Percentiles rank a stretch among this genome's conserved stretches.
Evolutionary conservation across 306 rosid genomes (phyloP).

Genomic region (Sindora glabra): DNA sequence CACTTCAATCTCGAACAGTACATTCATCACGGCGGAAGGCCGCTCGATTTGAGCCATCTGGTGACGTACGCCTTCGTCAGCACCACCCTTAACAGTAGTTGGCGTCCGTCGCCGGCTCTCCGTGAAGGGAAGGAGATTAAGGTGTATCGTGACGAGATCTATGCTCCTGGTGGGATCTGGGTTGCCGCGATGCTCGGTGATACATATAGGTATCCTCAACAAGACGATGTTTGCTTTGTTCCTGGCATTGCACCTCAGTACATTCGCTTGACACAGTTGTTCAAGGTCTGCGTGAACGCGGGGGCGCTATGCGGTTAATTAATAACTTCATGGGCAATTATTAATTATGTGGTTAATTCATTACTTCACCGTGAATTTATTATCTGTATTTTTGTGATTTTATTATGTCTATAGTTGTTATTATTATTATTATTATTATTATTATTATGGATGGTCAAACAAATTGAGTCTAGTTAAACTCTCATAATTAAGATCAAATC

Average conservation of each 20-base stretch:
- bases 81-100: background rate
- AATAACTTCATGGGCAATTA: too few species aligned
- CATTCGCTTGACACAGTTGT: slow-evolving; percentile 1
- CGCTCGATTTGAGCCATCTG: background rate
- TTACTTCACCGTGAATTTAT: too few species aligned
- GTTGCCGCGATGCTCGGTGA: background rate
- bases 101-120: background rate
- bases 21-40: background rate
- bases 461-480: too few species aligned
- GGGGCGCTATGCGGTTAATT: too few species aligned
- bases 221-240: slow-evolving; percentile 1
- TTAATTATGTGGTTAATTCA: too few species aligned
- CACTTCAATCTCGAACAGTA: background rate
- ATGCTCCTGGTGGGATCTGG: slow-evolving; percentile 19
- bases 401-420: too few species aligned
- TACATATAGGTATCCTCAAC: background rate
- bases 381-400: too few species aligned
- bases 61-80: background rate
- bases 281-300: background rate
- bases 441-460: too few species aligned
- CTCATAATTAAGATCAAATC: too few species aligned
- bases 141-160: background rate
- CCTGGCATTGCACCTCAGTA: background rate
- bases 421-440: too few species aligned
- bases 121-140: background rate